These are phyloP conservation scores for Cystofilobasidium macerans DNA, from an alignment of 768 basidiomycete genomes.

Conservation along the genomic window DNA sequence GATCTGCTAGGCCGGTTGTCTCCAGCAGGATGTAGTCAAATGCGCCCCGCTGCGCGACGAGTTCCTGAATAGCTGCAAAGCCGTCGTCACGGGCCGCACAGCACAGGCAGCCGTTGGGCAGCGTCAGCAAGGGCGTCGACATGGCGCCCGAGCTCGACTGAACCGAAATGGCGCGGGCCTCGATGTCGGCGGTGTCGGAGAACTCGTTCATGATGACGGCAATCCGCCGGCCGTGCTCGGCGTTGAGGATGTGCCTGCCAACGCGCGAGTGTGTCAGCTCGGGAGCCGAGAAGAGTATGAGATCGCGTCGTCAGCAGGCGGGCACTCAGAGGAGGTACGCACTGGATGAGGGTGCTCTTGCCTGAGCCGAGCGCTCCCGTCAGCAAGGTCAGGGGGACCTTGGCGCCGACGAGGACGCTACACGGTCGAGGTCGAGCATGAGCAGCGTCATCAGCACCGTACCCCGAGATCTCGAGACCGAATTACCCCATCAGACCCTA, in stretches of 20 bases:
- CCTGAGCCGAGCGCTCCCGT: slow-evolving; percentile 24
- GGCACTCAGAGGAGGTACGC: background rate
- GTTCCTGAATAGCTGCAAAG: slow-evolving; percentile 80
- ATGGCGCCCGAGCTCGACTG: slow-evolving; percentile 9
- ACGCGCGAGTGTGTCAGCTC: background rate
- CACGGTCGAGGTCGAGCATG: background rate
- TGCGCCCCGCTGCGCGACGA: slow-evolving; percentile 71
- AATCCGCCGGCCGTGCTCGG: slow-evolving; percentile 22
- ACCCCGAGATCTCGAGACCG: no score
- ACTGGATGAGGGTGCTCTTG: slow-evolving; percentile 24
- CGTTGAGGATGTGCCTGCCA: slow-evolving; percentile 21
- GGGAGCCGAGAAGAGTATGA: background rate
- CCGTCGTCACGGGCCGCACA: slow-evolving; percentile 95
- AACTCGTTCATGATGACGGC: slow-evolving; percentile 28
- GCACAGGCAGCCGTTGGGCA: slow-evolving; percentile 76
- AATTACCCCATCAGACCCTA: no score
- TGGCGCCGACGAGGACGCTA: slow-evolving; percentile 25
- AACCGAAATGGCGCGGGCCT: slow-evolving; percentile 23
- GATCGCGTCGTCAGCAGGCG: background rate
- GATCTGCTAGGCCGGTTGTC: slow-evolving; percentile 91
- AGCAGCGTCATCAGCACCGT: background rate
- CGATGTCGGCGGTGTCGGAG: slow-evolving; percentile 26
- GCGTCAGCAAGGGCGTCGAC: slow-evolving; percentile 17
- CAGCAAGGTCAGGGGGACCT: slow-evolving; percentile 22
- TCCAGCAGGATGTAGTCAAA: slow-evolving; percentile 95